Base-by-base conservation (phyloP, 495 filamentous ascomycete species). In the Thermochaetoides thermophila region DNA sequence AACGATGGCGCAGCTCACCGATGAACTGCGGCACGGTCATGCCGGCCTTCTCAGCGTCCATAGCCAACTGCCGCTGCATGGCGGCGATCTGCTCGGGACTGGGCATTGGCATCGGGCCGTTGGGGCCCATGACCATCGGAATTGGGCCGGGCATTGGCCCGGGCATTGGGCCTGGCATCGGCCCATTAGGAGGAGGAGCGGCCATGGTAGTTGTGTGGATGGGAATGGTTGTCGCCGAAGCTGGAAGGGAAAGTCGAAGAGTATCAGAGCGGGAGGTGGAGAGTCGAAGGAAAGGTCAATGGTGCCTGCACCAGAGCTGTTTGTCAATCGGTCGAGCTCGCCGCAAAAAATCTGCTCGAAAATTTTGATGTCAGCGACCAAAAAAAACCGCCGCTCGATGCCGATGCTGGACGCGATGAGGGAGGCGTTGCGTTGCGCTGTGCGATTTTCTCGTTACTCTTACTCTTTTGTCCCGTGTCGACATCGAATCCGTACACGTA, bases 41-140 rank as follows among this genome's bases (percentile, higher is more conserved):
- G 45, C 80, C 80, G 45, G 74, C 67, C 59, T 71, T 75, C 43
- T 77, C 65, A 22, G 79, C 79, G 55, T 84, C 78, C 30, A 67
- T 67, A 29, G 78, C 80, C 41, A 93, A 63, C 57, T 89, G 82
- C 48, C 76, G 71, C 52, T 91, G 83, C 72, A 93, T 86, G 14
- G 64, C 64, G 17, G 68, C 70, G 39, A 94, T 77, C 61, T 93
- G 83, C 60, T 93, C 77, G 38, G 83, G 84, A 15, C 73, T 66
- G n/a, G 81, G 81, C 61, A 34, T 32, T 23, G 6, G 21, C 6
- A 6, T 11, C 11, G 21, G 21, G n/a, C n/a, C n/a, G n/a, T n/a
- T n/a, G n/a, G n/a, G n/a, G n/a, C n/a, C n/a, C n/a, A n/a, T n/a
- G n/a, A n/a, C n/a, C 21, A 24, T 24, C 21, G 21, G 21, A 6